Evolutionary conservation across 768 basidiomycete species (phyloP).

Genomic region (Paxillus ammoniavirescens): DNA sequence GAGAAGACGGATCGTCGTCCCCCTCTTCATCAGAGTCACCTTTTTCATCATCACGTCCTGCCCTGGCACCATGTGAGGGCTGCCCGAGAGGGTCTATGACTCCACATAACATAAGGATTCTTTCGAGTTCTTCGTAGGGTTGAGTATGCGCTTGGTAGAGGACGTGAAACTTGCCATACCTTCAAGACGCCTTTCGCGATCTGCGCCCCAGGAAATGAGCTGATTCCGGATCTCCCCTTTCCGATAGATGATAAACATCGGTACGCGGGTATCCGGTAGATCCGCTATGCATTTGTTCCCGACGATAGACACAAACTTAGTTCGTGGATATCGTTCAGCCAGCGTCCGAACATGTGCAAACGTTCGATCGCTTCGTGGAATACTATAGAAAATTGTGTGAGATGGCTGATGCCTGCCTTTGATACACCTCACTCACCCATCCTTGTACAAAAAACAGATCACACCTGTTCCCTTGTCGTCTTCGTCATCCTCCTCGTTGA

Average conservation of each 20-base stretch:
- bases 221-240: slow-evolving; percentile 90
- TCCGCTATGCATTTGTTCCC: slow-evolving; percentile 96
- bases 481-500: slow-evolving; percentile 62
- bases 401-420: not conserved
- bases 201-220: slow-evolving; percentile 80
- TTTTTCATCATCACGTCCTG: slow-evolving; percentile 32
- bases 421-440: slow-evolving; percentile 59
- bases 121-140: slow-evolving; percentile 60
- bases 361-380: slow-evolving; percentile 78
- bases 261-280: slow-evolving; percentile 85
- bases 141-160: slow-evolving; percentile 5
- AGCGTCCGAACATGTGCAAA: slow-evolving; percentile 66
- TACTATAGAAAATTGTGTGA: slow-evolving; percentile 40
- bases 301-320: slow-evolving; percentile 95
- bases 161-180: slow-evolving; percentile 46
- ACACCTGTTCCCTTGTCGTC: slow-evolving; percentile 84
- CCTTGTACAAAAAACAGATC: slow-evolving; percentile 93
- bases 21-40: slow-evolving; percentile 48
- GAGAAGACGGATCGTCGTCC: slow-evolving; percentile 48
- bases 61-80: slow-evolving; percentile 25
- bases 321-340: slow-evolving; percentile 81
- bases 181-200: slow-evolving; percentile 70
- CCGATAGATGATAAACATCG: slow-evolving; percentile 90
- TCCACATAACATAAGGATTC: slow-evolving; percentile 60
- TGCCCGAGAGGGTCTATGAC: slow-evolving; percentile 60